These are phyloP conservation scores for Sclerotiophoma versabilis DNA, from an alignment of 2,329 filamentous ascomycete genomes.

Conservation along the genomic window DNA sequence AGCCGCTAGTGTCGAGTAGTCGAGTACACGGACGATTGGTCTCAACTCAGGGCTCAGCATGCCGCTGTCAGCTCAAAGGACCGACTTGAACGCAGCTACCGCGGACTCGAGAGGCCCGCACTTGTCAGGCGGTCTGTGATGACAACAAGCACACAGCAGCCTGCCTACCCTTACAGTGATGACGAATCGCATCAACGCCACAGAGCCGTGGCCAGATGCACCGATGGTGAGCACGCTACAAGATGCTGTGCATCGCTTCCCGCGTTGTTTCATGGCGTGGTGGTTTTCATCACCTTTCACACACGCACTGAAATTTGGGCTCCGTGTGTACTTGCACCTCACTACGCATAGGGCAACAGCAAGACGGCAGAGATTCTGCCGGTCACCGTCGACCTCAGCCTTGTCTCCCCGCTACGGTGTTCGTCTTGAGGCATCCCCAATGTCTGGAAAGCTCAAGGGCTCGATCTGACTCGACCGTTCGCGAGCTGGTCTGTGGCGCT, in stretches of 20 bases:
- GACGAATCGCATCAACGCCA: neutral
- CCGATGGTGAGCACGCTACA: neutral
- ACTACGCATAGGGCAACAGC: neutral
- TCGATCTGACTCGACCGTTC: slow-evolving; percentile 16
- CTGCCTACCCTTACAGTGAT: neutral
- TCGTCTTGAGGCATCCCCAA: neutral
- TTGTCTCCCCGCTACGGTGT: neutral
- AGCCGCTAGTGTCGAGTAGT: too few species aligned
- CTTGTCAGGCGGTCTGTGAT: neutral
- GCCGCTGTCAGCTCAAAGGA: neutral
- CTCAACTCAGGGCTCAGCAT: neutral
- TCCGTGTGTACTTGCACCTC: too few species aligned
- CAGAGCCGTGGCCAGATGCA: slow-evolving; percentile 5
- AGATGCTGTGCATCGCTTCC: slow-evolving; percentile 1
- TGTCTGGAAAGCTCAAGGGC: slow-evolving; percentile 1
- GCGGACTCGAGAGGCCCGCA: neutral
- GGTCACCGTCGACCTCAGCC: neutral
- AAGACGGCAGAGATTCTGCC: neutral
- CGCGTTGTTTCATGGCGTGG: slow-evolving; percentile 4
- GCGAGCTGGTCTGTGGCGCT: slow-evolving; percentile 6
- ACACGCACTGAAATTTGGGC: too few species aligned
- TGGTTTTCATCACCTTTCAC: neutral
- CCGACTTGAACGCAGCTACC: neutral
- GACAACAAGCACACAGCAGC: neutral
- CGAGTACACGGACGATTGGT: neutral